phyloP scores from a whole-genome alignment of 192 early-diverging fungal species.

The Podila clonocystis region DNA sequence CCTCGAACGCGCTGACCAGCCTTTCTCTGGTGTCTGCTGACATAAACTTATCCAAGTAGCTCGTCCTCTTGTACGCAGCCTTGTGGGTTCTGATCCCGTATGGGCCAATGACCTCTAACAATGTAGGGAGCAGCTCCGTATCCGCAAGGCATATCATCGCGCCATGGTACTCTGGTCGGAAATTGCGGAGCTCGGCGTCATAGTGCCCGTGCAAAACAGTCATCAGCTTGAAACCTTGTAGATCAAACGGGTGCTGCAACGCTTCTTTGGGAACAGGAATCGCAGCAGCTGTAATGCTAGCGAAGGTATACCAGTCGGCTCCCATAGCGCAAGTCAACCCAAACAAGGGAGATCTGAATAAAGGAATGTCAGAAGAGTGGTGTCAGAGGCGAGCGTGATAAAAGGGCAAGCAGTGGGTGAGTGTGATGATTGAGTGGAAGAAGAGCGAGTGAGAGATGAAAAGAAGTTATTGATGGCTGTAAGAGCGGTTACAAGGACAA shows the following conservation, averaged over 20 bases:
- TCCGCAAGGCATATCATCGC: slow-evolving; percentile 16
- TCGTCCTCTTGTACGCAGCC: slow-evolving; percentile 7
- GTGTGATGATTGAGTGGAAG: too few relatives aligned
- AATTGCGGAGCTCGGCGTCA: not conserved
- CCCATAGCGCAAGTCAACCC: slow-evolving; percentile 1
- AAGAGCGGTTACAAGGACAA: too few relatives aligned
- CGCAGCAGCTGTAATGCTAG: slow-evolving; percentile 7
- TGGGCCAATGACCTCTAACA: slow-evolving; percentile 9
- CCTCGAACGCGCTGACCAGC: slow-evolving; percentile 8
- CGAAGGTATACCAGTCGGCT: slow-evolving; percentile 1
- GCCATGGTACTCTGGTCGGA: not conserved
- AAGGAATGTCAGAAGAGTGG: not conserved
- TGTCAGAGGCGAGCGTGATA: too few relatives aligned
- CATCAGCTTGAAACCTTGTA: slow-evolving; percentile 17
- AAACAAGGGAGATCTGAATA: not conserved
- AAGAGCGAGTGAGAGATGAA: too few relatives aligned
- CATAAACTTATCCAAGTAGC: slow-evolving; percentile 13
- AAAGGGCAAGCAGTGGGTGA: too few relatives aligned
- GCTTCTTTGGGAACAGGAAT: slow-evolving; percentile 19
- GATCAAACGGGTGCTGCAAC: slow-evolving; percentile 7
- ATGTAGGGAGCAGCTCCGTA: slow-evolving; percentile 1
- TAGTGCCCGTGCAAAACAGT: not conserved
- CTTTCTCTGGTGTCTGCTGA: slow-evolving; percentile 14
- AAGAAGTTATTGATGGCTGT: too few relatives aligned
- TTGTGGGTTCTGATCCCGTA: not conserved